Evolutionary conservation across 768 basidiomycete species (phyloP), one percentile per base, ranked within the genome.

Genomic region (Clathrus columnatus): DNA sequence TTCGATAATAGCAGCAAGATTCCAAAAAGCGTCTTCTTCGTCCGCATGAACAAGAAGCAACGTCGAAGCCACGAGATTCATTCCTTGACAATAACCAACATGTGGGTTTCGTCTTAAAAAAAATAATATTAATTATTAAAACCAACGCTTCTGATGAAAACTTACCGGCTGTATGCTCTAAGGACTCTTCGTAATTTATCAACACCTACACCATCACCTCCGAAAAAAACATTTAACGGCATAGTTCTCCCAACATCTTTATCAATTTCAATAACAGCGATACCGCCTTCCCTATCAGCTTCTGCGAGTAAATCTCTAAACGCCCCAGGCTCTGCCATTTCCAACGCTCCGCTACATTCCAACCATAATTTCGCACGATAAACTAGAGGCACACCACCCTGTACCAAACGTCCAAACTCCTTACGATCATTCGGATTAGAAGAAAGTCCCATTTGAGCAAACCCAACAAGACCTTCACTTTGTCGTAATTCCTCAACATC

Each of bases 1-100:
- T 67, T 95, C 92, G 43, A 97, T 82, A 61, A 97, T 86, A 11
- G 89, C 90, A 0, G 83, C 73, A 10, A 97, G 84, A 28, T 87
- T 87, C 94, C 94, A 98, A 64, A 96, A 98, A 0, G 95, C 95
- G 58, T 95, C 91, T 71, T 97, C 94, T 68, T 99, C 95, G 60
- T 95, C 87, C 0, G 91, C 90, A 60, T 95, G 85, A 0, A 92
- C 91, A 1, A 99, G 79, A 0, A 99, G 77, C 1, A 99, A 75
- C 0, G 95, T 97, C 2, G 96, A 97, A 0, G 94, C 90, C 60
- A 99, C 83, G 56, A 97, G 82, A 68, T 96, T 93, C 89, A 94
- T 93, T 46, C 90, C 89, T 69, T 94, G 91, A 60, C 89, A 95
- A 65, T 96, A 97, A 0, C 96, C 96, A 5, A 98, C 91, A 0